Base-by-base conservation (phyloP, 352 stramenopile genomes). In the Pythium plurisporium region DNA sequence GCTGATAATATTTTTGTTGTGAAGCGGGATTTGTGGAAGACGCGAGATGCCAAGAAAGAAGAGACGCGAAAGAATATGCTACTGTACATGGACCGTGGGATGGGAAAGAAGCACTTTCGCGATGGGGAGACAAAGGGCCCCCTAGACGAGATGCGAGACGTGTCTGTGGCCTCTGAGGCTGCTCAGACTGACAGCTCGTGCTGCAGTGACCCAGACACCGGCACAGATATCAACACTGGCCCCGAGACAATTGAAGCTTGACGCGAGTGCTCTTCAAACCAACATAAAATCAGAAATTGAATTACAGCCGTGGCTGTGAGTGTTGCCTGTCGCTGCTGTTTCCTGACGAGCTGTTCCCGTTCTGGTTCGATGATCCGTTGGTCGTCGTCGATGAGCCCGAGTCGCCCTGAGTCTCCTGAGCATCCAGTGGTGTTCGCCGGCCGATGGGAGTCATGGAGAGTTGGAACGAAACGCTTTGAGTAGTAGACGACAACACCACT, bases 41-140 rank as follows among this genome's bases (percentile, higher is more conserved):
- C 68, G 2, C 69, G 72, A 4, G 79, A 88, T 20, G 78, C 79
- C 9, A 89, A 83, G 50, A 89, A 89, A 47, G 81, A 87, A 44
- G 76, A 84, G 51, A 62, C 67, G 3, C 71, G 81, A 31, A 88
- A 77, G 62, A 88, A 79, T 45, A 87, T 82, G 79, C 61, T 88
- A 15, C 53, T 91, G 36, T 91, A 91, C 52, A 80, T 91, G 50
- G 75, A 86, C 19, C 64, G 64, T 3, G 73, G 81, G 1, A 80
- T 74, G 59, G 81, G 79, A 42, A 89, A 89, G 55, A 79, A 76
- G 26, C 81, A 89, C 55, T 76, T 69, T 54, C 29, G 14, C 4
- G 15, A 27, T 3, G 14, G 10, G 9, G 17, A 27, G 6, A 17
- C 26, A 27, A 38, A 42, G 9, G 34, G n/a, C 3, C 20, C n/a